phyloP scores from a whole-genome alignment of 768 basidiomycete genomes.

The Rhodotorula paludigena region DNA sequence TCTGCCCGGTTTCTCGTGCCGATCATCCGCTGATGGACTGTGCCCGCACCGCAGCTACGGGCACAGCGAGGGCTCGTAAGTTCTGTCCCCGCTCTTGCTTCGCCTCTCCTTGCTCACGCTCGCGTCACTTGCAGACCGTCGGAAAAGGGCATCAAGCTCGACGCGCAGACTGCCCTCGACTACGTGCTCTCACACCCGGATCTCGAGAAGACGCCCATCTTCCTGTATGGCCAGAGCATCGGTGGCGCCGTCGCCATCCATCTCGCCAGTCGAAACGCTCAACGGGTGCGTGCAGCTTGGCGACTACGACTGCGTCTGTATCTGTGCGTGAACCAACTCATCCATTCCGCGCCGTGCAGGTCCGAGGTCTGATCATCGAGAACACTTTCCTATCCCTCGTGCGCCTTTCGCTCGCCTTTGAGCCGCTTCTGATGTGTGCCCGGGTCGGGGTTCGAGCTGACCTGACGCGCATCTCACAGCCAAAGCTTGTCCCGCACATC shows the following conservation, averaged over 20 bases:
- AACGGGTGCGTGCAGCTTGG: conserved; percentile 53
- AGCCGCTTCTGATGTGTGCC: background rate
- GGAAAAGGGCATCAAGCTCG: conserved; percentile 57
- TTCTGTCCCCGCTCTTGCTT: background rate
- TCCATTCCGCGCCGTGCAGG: conserved; percentile 49
- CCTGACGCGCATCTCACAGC: conserved; percentile 43
- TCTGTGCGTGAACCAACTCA: background rate
- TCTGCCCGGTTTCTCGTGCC: background rate
- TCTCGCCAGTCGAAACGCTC: conserved; percentile 70
- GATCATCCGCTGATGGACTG: too few relatives aligned
- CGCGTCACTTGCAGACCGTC: conserved; percentile 52
- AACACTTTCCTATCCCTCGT: conserved; percentile 83
- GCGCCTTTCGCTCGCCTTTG: conserved; percentile 7
- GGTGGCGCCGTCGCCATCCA: conserved; percentile 91
- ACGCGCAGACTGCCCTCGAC: conserved; percentile 69
- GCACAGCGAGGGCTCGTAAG: conserved; percentile 75
- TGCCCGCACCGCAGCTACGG: conserved; percentile 66
- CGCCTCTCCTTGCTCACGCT: background rate
- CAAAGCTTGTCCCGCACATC: conserved; percentile 70
- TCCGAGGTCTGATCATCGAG: conserved; percentile 76
- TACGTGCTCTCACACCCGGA: conserved; percentile 63
- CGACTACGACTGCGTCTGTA: background rate
- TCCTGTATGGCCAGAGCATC: conserved; percentile 78
- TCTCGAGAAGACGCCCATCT: conserved; percentile 63
- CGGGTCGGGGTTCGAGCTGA: background rate